Percentiles rank a stretch among this genome's conserved stretches.
Evolutionary conservation across 805 yeast species (phyloP).

Genomic region (Barnettozyma botsteinii): DNA sequence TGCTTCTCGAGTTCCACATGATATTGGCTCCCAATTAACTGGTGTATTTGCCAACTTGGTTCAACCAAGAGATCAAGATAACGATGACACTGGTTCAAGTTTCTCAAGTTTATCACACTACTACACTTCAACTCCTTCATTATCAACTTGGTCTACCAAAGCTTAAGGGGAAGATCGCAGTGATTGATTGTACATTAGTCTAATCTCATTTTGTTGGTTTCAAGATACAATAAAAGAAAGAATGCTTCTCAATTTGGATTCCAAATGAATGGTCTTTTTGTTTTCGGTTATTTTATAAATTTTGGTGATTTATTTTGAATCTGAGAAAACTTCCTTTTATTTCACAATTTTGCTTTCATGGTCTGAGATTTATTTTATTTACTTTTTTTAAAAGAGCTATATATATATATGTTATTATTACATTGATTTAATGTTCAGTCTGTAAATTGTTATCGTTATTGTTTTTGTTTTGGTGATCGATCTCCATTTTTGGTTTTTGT

Average conservation of each 20-base stretch:
- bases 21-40: constrained; percentile 27
- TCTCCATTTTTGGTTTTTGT: background rate
- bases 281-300: background rate
- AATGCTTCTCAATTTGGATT: background rate
- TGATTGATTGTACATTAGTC: constrained; percentile 5
- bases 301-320: background rate
- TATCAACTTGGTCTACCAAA: constrained; percentile 53
- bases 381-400: background rate
- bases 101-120: constrained; percentile 32
- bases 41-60: constrained; percentile 60
- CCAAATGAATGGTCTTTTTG: background rate
- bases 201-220: background rate
- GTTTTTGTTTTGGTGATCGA: background rate
- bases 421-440: background rate
- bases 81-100: constrained; percentile 74
- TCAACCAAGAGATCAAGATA: constrained; percentile 79
- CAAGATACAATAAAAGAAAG: background rate
- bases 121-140: constrained; percentile 46
- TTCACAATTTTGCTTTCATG: too few relatives aligned
- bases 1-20: constrained; percentile 43
- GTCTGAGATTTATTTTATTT: background rate
- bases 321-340: too few relatives aligned
- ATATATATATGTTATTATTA: background rate
- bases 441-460: too few relatives aligned
- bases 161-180: constrained; percentile 19